A percentile compares a stretch with the other conserved stretches of the same genome.
These are phyloP conservation scores for Cicer arietinum DNA, from an alignment of 306 rosid genomes.

Conservation along the genomic window DNA sequence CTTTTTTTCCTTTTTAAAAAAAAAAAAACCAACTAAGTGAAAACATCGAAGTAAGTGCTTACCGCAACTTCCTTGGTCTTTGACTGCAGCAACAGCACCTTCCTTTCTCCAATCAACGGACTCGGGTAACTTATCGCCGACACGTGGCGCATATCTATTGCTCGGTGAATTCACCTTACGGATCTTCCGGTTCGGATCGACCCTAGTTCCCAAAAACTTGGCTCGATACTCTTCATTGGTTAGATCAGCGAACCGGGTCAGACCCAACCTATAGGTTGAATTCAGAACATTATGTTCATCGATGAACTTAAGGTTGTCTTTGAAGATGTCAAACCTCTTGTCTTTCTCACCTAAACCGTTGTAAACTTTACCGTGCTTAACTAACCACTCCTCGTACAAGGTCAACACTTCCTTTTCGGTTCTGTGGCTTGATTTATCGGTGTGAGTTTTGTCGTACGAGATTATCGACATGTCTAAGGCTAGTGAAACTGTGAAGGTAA, in stretches of 20 bases:
- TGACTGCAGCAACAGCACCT: conserved; percentile 75
- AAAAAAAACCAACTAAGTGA: neutral
- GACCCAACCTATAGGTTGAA: conserved; percentile 65
- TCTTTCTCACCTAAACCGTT: conserved; percentile 79
- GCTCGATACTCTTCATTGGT: conserved; percentile 85
- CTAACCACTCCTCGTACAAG: conserved; percentile 77
- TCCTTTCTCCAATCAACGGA: conserved; percentile 87
- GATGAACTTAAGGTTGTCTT: conserved; percentile 78
- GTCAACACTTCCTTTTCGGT: conserved; percentile 65
- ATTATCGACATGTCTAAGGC: conserved; percentile 81
- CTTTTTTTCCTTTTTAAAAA: neutral
- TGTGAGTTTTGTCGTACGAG: conserved; percentile 54
- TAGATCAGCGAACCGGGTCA: conserved; percentile 90
- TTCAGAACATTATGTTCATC: conserved; percentile 64
- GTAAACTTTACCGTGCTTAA: conserved; percentile 62
- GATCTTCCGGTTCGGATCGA: conserved; percentile 48
- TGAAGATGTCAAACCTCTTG: conserved; percentile 79
- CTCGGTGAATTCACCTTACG: conserved; percentile 35
- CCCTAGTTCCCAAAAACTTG: conserved; percentile 64
- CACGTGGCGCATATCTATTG: conserved; percentile 66
- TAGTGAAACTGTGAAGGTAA: conserved; percentile 51
- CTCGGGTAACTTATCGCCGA: conserved; percentile 73
- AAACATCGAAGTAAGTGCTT: conserved; percentile 5
- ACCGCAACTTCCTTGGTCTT: conserved; percentile 97
- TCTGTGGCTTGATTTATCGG: conserved; percentile 47